Conservation (phyloP, 2,329 filamentous ascomycete genomes). For the Colletotrichum nymphaeae region DNA sequence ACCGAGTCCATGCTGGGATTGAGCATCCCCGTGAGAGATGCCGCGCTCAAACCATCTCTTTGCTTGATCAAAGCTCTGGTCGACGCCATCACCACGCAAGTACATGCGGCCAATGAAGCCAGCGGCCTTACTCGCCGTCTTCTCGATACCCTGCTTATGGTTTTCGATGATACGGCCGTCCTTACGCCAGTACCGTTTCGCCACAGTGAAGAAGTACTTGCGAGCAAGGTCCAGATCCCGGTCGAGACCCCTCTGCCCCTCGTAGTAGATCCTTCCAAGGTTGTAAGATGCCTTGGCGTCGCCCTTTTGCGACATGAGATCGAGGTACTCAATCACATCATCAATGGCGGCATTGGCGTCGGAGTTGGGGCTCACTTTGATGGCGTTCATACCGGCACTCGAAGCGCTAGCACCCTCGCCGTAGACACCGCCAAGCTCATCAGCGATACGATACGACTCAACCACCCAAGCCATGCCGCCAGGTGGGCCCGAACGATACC, state of each 20-base stretch:
- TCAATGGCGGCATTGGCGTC: constrained; percentile 89
- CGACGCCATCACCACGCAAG: constrained; percentile 85
- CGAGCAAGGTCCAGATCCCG: constrained; percentile 79
- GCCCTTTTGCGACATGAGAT: constrained; percentile 89
- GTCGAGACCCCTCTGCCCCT: constrained; percentile 81
- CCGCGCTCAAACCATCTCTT: constrained; percentile 87
- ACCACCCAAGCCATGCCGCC: constrained; percentile 83
- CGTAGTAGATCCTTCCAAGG: constrained; percentile 87
- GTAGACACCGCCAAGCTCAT: constrained; percentile 92
- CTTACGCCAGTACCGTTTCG: constrained; percentile 83
- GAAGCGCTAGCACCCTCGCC: constrained; percentile 93
- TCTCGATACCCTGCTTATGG: constrained; percentile 77
- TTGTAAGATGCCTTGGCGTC: constrained; percentile 90
- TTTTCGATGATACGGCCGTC: constrained; percentile 81
- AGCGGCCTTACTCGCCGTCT: constrained; percentile 83
- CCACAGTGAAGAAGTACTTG: constrained; percentile 84
- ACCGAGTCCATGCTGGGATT: constrained; percentile 87
- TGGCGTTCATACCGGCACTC: constrained; percentile 86
- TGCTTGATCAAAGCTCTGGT: constrained; percentile 82
- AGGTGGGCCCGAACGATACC: constrained; percentile 89
- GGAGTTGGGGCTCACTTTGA: constrained; percentile 77
- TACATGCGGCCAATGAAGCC: constrained; percentile 92
- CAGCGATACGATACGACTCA: constrained; percentile 87
- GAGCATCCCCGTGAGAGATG: constrained; percentile 77
- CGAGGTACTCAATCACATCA: constrained; percentile 93